Evolutionary conservation across 192 early-diverging fungal genomes (phyloP).

Genomic region (Linnemannia hyalina): DNA sequence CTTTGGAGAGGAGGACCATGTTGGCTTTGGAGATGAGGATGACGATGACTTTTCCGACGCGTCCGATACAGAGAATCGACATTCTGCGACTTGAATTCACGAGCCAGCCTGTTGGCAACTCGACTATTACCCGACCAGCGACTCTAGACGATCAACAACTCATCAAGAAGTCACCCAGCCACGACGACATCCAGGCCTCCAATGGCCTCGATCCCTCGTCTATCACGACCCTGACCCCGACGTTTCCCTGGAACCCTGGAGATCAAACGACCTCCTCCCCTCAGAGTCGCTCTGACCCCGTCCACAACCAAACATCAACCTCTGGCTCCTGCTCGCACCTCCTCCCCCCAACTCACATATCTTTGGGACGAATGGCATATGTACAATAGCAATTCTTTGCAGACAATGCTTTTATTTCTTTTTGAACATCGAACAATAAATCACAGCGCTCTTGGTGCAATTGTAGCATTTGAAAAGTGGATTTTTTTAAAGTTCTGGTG

Average conservation of each 20-base stretch:
- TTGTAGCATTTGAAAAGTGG: too few species aligned
- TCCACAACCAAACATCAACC: not conserved
- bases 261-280: not conserved
- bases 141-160: conserved; percentile 5
- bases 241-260: conserved; percentile 43
- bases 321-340: not conserved
- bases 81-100: conserved; percentile 17
- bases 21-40: not conserved
- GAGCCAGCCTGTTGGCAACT: conserved; percentile 6
- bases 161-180: not conserved
- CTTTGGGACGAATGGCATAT: not conserved
- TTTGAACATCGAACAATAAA: too few species aligned
- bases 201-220: conserved; percentile 19
- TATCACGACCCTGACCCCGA: not conserved
- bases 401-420: not conserved
- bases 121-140: not conserved
- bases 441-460: too few species aligned
- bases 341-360: not conserved
- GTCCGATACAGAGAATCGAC: conserved; percentile 7
- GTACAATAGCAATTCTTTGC: not conserved
- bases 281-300: not conserved
- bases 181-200: conserved; percentile 11
- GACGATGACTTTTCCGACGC: not conserved
- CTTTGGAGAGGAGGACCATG: not conserved
- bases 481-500: too few species aligned